Base-by-base conservation (phyloP, 2,329 filamentous ascomycete genomes). In the Botrytis cinerea region DNA sequence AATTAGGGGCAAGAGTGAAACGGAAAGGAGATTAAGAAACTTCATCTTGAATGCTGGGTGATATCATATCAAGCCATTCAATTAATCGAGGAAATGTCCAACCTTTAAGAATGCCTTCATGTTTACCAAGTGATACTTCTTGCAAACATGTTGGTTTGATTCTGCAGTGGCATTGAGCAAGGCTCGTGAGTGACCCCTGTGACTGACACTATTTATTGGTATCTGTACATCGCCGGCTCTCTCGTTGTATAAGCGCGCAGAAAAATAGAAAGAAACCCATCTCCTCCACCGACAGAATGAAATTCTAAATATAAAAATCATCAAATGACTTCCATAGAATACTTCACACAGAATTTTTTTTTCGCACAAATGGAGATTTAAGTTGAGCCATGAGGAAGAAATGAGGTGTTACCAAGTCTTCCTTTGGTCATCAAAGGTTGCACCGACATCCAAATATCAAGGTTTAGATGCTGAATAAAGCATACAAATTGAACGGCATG, bases 1-100 rank as follows among this genome's bases (percentile, higher is more conserved):
- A 25, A 59, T 72, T 43, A 72, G 60, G 22, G 70, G 60, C 16
- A 72, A 25, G 25, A 72, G n/a, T n/a, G 38, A 35, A 28, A 72
- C 20, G 20, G 20, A 35, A 38, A 72, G 70, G 20, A 66, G 28
- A 38, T 66, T 54, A 38, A 67, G 60, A 43, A 66, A 54, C 38
- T 66, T 72, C 70, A 72, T 72, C 10, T 63, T 54, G 60, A 66
- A 43, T n/a, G 35, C 6, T 43, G n/a, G 35, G 10, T 43, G 28
- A 69, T 57, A 40, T 69, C n/a, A 16, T n/a, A 25, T 57, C n/a
- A 59, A 57, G 38, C 25, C n/a, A 43, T 43, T 43, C 43, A 28
- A 51, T 25, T 45, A 25, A 71, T 18, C 25, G 43, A 45, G 48
- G 35, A 69, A 32, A 59, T 5, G 6, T 45, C 6, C 8, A 32